These are phyloP conservation scores for Suillus paluster DNA, from an alignment of 768 basidiomycete genomes.

Conservation along the genomic window DNA sequence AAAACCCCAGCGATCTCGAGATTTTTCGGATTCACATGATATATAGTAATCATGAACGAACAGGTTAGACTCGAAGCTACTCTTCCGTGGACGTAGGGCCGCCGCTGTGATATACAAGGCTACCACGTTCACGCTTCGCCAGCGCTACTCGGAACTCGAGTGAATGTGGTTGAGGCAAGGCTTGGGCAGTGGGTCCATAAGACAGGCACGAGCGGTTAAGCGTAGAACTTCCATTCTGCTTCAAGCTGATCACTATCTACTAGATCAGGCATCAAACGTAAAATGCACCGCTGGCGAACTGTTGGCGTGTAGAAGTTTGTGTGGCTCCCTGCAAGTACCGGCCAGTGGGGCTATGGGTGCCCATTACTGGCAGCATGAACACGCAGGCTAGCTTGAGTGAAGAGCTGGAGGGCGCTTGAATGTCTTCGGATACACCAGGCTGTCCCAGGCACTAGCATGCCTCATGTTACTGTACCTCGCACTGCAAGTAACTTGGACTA, in stretches of 20 bases:
- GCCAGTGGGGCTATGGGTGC: not conserved
- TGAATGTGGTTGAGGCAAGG: not conserved
- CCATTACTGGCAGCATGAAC: not conserved
- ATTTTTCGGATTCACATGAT: not conserved
- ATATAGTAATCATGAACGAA: not conserved
- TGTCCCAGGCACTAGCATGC: too few relatives aligned
- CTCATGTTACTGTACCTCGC: too few relatives aligned
- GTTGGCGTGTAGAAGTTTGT: not conserved
- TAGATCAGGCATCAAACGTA: not conserved
- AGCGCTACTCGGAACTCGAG: not conserved
- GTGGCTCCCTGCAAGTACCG: not conserved
- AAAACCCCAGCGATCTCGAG: not conserved
- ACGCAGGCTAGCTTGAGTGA: not conserved
- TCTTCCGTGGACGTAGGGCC: not conserved
- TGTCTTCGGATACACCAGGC: not conserved
- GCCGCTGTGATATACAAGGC: not conserved
- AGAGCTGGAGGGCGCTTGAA: not conserved
- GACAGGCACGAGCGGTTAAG: not conserved
- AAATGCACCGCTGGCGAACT: not conserved
- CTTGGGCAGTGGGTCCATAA: not conserved
- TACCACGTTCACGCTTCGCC: not conserved
- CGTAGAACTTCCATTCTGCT: too few relatives aligned
- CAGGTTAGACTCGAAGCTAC: not conserved
- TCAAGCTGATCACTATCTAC: too few relatives aligned
- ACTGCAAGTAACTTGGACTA: not conserved